Base-by-base conservation (phyloP, 441 rosid genomes). In the Melastoma candidum region DNA sequence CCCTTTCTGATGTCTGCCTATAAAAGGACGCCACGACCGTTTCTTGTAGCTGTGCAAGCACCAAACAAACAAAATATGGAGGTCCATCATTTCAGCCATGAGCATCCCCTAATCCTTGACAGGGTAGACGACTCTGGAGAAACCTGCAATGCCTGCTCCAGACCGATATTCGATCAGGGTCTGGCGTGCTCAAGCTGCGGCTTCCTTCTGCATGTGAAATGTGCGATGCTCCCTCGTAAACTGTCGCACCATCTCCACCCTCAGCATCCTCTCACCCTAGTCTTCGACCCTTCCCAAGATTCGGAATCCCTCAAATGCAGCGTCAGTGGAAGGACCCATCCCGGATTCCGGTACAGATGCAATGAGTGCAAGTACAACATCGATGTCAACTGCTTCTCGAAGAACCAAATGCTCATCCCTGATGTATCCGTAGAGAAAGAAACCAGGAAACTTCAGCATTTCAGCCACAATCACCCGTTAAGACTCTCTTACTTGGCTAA, bases 161-260 rank as follows among this genome's bases (percentile, higher is more conserved):
- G 48, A 43, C 39, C 59, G 14, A 27, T 61, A 43, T 11, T 17
- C 11, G 39, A 17, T 44, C 44, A 25, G 2, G 59, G 59, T 44
- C 14, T 24, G 44, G 26, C 25, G 9, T 54, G 65, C 47, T 54
- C 10, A 0, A 32, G 25, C 43, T 61, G 59, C 44, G 59, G 65
- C 46, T 54, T 52, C 59, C 54, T 54, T 44, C 66, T 61, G 26
- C 66, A 54, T 44, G 49, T 54, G 41, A 48, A 13, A 13, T 61
- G 66, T 6, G 49, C 48, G 26, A 9, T 47, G 26, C n/a, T 61
- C 41, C 65, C 59, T 12, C 24, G 2, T 12, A 27, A 61, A 43
- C 27, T 54, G 53, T 17, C 4, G n/a, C 48, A 10, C 27, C 54
- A 26, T 48, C 25, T 48, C 41, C 66, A 61, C 48, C 66, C 59